A percentile compares a stretch with the other conserved stretches of the same genome.
Evolutionary conservation across 2,329 filamentous ascomycete genomes (phyloP).

Genomic region (Fusarium poae): DNA sequence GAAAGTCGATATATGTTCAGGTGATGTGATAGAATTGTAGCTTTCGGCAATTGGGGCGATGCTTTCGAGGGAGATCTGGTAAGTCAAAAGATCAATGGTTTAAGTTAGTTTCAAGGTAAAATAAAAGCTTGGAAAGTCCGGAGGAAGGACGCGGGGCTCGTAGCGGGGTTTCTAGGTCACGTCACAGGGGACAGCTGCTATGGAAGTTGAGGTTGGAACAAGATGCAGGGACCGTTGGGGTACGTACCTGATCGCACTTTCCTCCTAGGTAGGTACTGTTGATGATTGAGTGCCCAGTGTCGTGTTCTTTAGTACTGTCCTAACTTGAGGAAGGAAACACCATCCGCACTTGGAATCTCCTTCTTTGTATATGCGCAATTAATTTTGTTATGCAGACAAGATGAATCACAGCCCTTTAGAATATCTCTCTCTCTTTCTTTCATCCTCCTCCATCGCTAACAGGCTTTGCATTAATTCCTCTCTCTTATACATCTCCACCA

Average conservation of each 20-base stretch:
- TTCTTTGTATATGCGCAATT: constrained; percentile 11
- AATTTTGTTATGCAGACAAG: constrained; percentile 4
- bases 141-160: constrained; percentile 43
- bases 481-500: constrained; percentile 34
- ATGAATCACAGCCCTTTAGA: constrained; percentile 3
- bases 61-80: constrained; percentile 17
- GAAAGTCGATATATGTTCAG: not conserved
- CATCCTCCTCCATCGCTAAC: constrained; percentile 4
- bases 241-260: constrained; percentile 40
- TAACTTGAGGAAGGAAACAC: constrained; percentile 25
- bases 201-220: not conserved
- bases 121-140: constrained; percentile 25
- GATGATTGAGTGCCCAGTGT: not conserved
- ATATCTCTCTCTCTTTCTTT: not conserved
- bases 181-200: constrained; percentile 38
- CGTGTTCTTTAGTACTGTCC: not conserved
- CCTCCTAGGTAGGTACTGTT: constrained; percentile 14
- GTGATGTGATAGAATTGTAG: not conserved
- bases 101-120: constrained; percentile 19
- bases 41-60: constrained; percentile 1
- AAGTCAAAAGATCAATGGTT: constrained; percentile 21
- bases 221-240: constrained; percentile 41
- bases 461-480: constrained; percentile 18
- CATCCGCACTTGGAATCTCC: constrained; percentile 1
- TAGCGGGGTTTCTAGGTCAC: constrained; percentile 47